A percentile compares a stretch with the other conserved stretches of the same genome.
phyloP scores from a whole-genome alignment of 805 yeast species.

The Kluyveromyces siamensis region DNA sequence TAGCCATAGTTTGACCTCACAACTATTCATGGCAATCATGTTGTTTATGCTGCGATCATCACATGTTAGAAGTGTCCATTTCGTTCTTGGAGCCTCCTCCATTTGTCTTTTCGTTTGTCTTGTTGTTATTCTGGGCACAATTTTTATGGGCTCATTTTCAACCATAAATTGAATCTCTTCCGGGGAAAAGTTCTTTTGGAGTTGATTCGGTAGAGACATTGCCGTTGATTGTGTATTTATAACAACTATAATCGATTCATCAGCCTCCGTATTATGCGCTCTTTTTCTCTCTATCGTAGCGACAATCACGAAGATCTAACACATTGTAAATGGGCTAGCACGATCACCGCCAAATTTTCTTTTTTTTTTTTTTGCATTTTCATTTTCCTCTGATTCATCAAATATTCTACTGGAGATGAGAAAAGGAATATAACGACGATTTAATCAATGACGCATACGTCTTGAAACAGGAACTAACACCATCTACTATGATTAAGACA shows the following conservation, averaged over 20 bases:
- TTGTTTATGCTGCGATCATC: slow-evolving; percentile 24
- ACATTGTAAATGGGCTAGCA: no score
- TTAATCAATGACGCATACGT: no score
- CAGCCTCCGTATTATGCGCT: no score
- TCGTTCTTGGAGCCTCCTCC: slow-evolving; percentile 1
- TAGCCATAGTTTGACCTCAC: slow-evolving; percentile 75
- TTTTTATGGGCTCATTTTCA: slow-evolving; percentile 64
- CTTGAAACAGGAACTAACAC: background rate
- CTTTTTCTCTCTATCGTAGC: no score
- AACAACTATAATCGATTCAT: no score
- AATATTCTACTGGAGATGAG: no score
- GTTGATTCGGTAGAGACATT: slow-evolving; percentile 57
- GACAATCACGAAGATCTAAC: no score
- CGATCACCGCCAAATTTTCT: no score
- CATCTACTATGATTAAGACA: background rate
- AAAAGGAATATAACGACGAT: no score
- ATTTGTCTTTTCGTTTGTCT: slow-evolving; percentile 11
- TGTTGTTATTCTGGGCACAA: slow-evolving; percentile 58
- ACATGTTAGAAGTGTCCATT: slow-evolving; percentile 31
- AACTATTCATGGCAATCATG: slow-evolving; percentile 53
- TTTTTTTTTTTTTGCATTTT: no score
- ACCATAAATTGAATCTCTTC: slow-evolving; percentile 77
- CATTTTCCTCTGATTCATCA: no score
- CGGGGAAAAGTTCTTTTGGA: slow-evolving; percentile 54
- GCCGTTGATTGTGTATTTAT: background rate